Conservation (phyloP, 176 grass and related monocot genomes). For the Aegilops speltoides region DNA sequence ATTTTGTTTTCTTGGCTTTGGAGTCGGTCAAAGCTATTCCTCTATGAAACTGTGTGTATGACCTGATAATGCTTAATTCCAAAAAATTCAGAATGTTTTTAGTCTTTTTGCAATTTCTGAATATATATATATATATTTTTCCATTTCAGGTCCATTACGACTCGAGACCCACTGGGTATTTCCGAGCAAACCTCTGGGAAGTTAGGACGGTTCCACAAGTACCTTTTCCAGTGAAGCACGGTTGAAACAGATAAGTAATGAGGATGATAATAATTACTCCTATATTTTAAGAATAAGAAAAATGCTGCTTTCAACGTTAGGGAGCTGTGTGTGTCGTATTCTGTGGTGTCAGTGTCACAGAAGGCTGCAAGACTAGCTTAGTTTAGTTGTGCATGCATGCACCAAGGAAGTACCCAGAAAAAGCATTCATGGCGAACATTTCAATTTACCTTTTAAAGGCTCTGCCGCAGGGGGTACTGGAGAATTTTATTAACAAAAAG, state of each 20-base stretch:
- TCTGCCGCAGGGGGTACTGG: slow-evolving; percentile 1
- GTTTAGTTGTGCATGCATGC: slow-evolving; percentile 40
- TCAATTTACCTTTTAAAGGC: slow-evolving; percentile 17
- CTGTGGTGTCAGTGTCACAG: slow-evolving; percentile 41
- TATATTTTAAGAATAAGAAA: not conserved
- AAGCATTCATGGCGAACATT: not conserved
- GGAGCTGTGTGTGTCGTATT: slow-evolving; percentile 35
- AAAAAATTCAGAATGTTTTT: too few species aligned
- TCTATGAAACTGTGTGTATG: too few species aligned
- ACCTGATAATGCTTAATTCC: too few species aligned
- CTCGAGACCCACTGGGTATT: too few species aligned
- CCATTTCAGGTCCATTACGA: too few species aligned
- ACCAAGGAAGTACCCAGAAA: slow-evolving; percentile 30
- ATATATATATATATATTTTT: too few species aligned
- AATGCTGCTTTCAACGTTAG: slow-evolving; percentile 3
- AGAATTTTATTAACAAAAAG: not conserved
- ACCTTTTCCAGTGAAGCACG: slow-evolving; percentile 37
- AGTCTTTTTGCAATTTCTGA: too few species aligned
- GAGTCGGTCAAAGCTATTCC: too few species aligned
- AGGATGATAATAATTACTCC: not conserved
- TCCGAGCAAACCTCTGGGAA: not conserved
- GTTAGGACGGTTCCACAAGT: slow-evolving; percentile 20
- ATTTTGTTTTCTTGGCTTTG: too few species aligned
- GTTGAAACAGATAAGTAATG: slow-evolving; percentile 12
- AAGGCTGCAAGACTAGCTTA: slow-evolving; percentile 26